Base-by-base conservation (phyloP, 2,329 filamentous ascomycete species). In the Magnaporthiopsis incrustans region DNA sequence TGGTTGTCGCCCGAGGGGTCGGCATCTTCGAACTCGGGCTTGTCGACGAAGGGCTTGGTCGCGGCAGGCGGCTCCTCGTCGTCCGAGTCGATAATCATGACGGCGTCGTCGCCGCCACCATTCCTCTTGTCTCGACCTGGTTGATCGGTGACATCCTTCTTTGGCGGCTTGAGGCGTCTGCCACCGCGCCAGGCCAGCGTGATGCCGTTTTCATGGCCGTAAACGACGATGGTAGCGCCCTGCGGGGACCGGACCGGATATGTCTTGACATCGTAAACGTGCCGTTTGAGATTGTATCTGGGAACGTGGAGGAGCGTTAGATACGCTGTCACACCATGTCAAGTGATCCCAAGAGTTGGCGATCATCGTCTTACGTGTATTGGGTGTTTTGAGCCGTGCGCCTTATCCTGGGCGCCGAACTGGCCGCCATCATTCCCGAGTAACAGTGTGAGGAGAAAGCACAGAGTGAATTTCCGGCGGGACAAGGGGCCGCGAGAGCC, bases 71-170 rank as follows among this genome's bases (percentile, higher is more conserved):
- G 14, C 1, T 79, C 79, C 35, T 87, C 85, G 10, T 86, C 84
- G 68, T 88, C 85, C 1, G 84, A 87, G 69, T 88, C 85, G 63
- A 88, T 80, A 22, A 87, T 78, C 81, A 88, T 87, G 33, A 88
- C 78, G 4, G 80, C 76, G 69, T 86, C 83, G 25, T 81, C 79
- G 6, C 69, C 63, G 0, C 75, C 68, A 15, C 85, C 85, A 67
- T 87, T 87, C 60, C 78, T 77, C 67, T 83, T 84, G 65, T 75
- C 65, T 75, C 75, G 11, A 68, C 59, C 61, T 70, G 66, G 53
- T 15, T 64, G 65, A 30, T 67, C 65, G 8, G 65, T 26, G 18
- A 60, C 1, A 68, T 66, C 22, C 71, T 79, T 77, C 53, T 76
- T 73, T 1, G 73, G 67, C 1, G 77, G 66, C 70, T 85, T 88